Base-by-base conservation (phyloP, 768 basidiomycete species). In the Boletus insuetus region DNA sequence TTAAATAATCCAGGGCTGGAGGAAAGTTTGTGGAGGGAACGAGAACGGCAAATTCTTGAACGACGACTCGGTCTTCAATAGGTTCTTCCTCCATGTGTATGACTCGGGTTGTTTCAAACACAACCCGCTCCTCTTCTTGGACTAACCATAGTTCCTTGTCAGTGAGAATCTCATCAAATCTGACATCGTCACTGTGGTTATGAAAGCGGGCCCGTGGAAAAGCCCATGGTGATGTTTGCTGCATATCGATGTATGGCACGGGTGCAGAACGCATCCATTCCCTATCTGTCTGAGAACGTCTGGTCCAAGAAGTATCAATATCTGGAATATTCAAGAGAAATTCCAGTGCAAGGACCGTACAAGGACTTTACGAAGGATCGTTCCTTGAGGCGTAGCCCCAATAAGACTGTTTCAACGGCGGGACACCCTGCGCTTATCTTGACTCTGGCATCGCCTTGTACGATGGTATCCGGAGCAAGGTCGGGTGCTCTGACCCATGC, bases 21-120 rank as follows among this genome's bases (percentile, higher is more conserved):
- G 65, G 65, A 17, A 62, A 58, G 38, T 64, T 67, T 11, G 65
- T 66, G 24, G 58, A 58, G 4, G 60, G 65, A 29, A 67, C 56
- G 3, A 64, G 52, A 19, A 67, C 20, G 14, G 40, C 22, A 47
- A 66, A 64, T 7, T 53, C 49, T 46, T 55, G 58, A 7, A 55
- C 20, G 31, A 53, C 29, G 12, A 54, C 46, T 17, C 32, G 46
- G 32, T 22, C 34, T 47, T 19, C 8, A 46, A n/a, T 29, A 29
- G 43, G 14, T 20, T 19, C 44, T 20, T 37, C 35, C 2, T 10
- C 41, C 2, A 51, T 16, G 8, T n/a, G 19, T n/a, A 59, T 41
- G n/a, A n/a, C n/a, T 19, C 59, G 46, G 16, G 44, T 52, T 1
- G 54, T 56, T 37, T 64, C 64, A 8, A 66, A 66, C 17, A 52